Evolutionary conservation across 2,329 filamentous ascomycete genomes (phyloP), one percentile per base, ranked within the genome.

Genomic region (Sporothrix variecibatus): DNA sequence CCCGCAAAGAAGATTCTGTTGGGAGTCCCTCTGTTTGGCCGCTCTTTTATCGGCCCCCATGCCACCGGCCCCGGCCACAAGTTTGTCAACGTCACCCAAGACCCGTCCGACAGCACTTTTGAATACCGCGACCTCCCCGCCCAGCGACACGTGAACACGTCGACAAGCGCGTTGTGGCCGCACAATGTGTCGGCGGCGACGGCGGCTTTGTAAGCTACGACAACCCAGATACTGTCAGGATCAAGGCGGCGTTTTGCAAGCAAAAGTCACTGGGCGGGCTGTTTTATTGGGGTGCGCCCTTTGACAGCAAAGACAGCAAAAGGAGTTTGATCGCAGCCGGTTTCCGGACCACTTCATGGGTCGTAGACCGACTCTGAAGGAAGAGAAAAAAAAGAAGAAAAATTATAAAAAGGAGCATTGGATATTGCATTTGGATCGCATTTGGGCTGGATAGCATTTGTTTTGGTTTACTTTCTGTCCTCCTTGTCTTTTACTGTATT

Each of bases 121-220:
- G 92, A 94, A 78, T 96, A 95, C 81, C 87, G 86, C 77, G 85
- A 92, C 72, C 85, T 96, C 93, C 93, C 26, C 82, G 87, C 46
- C 83, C 83, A 40, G 86, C 86, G 5, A 86, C 91, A 31, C 87
- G 88, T 78, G 93, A 95, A 80, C 84, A 87, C 62, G 86, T 93
- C 23, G 93, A 96, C 81, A 88, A 88, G 77, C 84, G 88, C 23
- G 83, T 88, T 38, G 90, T 91, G 15, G 92, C 93, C 23, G 93
- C 93, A 6, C 92, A 89, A 78, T 95, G 92, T 78, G 83, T 90
- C 1, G 92, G 92, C 6, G 90, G 87, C 1, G 92, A 94, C 78
- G 92, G 92, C 2, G 93, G 92, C 0, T 95, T 94, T 77, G 89
- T 95, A 58, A 92, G 89, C 1, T 96, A 95, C 80, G 93, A 96